Percentiles rank a stretch among this genome's conserved stretches.
phyloP scores from a whole-genome alignment of 805 yeast species.

The Lipomyces oligophaga region DNA sequence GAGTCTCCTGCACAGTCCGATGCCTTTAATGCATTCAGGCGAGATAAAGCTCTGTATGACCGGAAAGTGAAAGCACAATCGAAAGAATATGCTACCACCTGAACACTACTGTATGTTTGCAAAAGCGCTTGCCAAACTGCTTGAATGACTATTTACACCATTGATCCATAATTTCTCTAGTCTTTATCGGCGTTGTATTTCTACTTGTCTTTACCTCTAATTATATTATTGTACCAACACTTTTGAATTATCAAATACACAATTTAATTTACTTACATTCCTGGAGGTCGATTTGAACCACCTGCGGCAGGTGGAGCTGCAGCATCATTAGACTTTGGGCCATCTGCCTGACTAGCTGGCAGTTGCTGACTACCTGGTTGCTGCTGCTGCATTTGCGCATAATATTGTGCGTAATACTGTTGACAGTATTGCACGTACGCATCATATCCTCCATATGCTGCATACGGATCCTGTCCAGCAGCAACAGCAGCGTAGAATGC shows the following conservation, averaged over 20 bases:
- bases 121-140: no score
- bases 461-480: conserved; percentile 31
- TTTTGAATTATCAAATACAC: background rate
- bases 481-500: conserved; percentile 29
- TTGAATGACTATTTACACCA: no score
- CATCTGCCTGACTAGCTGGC: no score
- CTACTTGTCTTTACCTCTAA: background rate
- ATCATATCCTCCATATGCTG: conserved; percentile 32
- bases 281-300: conserved; percentile 10
- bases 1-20: conserved; percentile 97
- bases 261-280: background rate
- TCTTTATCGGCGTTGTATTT: background rate
- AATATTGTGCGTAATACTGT: conserved; percentile 29
- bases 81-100: conserved; percentile 50
- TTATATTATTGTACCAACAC: background rate
- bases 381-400: conserved; percentile 21
- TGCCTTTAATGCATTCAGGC: conserved; percentile 76
- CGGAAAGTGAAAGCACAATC: conserved; percentile 80
- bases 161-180: no score
- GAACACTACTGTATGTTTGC: no score
- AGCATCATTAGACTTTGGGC: no score
- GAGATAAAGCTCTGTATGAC: conserved; percentile 65
- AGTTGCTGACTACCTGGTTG: no score
- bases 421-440: conserved; percentile 30
- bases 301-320: background rate